Evolutionary conservation across 179 eudicot species (phyloP).

Genomic region (Beta corolliflora): DNA sequence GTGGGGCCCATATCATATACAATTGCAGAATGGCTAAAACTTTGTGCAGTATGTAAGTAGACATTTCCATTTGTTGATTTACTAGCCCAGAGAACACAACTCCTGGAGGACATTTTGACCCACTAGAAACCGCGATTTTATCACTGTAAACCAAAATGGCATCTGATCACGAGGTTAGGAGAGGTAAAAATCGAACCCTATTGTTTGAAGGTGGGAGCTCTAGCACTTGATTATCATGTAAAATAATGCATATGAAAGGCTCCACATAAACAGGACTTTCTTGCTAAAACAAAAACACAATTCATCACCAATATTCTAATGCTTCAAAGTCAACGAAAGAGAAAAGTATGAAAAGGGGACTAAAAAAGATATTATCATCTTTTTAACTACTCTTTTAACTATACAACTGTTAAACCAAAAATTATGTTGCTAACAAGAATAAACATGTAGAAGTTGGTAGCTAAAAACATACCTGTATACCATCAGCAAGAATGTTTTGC

Average conservation of each 20-base stretch:
- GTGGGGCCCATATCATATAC: too few relatives aligned
- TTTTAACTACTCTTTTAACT: slow-evolving; percentile 12
- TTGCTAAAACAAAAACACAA: neutral
- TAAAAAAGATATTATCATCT: neutral
- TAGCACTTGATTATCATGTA: too few relatives aligned
- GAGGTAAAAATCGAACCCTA: too few relatives aligned
- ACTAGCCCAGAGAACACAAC: too few relatives aligned
- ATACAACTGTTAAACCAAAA: neutral
- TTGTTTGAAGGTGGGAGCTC: too few relatives aligned
- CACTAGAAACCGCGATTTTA: too few relatives aligned
- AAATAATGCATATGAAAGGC: neutral
- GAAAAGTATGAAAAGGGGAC: neutral
- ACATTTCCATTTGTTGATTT: too few relatives aligned
- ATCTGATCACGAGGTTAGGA: too few relatives aligned
- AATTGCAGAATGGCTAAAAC: too few relatives aligned
- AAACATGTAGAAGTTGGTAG: slow-evolving; percentile 3
- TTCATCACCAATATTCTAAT: neutral
- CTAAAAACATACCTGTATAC: slow-evolving; percentile 37
- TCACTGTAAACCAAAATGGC: too few relatives aligned
- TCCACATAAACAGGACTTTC: neutral
- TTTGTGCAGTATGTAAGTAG: too few relatives aligned
- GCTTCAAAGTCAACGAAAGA: slow-evolving; percentile 22
- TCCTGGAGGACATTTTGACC: too few relatives aligned
- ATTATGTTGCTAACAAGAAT: neutral
- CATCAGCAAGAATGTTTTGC: slow-evolving; percentile 24